A percentile compares a stretch with the other conserved stretches of the same genome.
phyloP scores from a whole-genome alignment of 179 eudicot species.

The Vitellaria paradoxa region DNA sequence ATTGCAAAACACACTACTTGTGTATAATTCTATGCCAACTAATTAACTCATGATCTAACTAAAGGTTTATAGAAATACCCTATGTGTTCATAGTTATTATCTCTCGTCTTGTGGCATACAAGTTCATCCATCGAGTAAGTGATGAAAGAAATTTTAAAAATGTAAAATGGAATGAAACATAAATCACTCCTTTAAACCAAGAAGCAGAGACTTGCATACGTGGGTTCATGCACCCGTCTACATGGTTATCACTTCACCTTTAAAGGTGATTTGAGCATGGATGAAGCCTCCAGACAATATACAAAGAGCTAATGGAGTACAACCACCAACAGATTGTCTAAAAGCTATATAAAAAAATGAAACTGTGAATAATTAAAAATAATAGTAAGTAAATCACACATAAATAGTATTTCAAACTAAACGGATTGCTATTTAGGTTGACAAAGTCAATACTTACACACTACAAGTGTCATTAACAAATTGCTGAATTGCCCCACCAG shows the following conservation, averaged over 20 bases:
- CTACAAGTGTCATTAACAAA: constrained; percentile 85
- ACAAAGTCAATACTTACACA: constrained; percentile 48
- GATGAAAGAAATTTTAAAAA: not conserved
- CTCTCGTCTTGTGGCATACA: too few species aligned
- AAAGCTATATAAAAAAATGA: not conserved
- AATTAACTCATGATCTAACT: not conserved
- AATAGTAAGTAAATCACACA: constrained; percentile 1
- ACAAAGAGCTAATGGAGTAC: not conserved
- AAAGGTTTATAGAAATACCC: not conserved
- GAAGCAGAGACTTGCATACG: not conserved
- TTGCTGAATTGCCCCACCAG: constrained; percentile 88
- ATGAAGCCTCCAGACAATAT: constrained; percentile 6
- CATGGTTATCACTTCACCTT: not conserved
- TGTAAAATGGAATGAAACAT: not conserved
- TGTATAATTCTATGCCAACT: not conserved
- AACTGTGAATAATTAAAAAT: not conserved
- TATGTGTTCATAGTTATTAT: too few species aligned
- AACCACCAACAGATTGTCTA: not conserved
- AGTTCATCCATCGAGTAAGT: too few species aligned
- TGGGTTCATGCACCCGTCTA: not conserved
- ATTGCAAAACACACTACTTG: not conserved
- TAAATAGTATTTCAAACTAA: not conserved
- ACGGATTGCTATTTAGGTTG: not conserved
- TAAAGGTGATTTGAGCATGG: not conserved
- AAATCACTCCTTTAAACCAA: not conserved